phyloP scores from a whole-genome alignment of 2,329 filamentous ascomycete species.

The Trichoderma cornu-damae region DNA sequence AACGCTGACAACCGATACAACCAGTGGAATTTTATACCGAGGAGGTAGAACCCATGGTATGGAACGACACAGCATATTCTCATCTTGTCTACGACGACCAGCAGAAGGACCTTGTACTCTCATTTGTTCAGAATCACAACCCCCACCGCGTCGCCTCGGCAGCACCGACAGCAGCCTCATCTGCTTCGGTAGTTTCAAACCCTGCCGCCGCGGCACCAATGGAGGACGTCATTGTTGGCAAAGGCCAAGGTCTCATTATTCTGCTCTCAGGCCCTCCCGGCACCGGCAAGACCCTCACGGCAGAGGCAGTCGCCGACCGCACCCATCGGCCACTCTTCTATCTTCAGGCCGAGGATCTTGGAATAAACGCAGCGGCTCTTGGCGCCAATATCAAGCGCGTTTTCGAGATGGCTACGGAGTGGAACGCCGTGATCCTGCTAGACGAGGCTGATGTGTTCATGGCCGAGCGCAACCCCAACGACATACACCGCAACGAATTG shows the following conservation, averaged over 20 bases:
- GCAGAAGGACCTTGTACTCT: constrained; percentile 44
- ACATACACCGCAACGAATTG: constrained; percentile 46
- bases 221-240: constrained; percentile 40
- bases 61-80: constrained; percentile 43
- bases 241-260: constrained; percentile 42
- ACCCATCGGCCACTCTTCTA: constrained; percentile 42
- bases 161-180: constrained; percentile 10
- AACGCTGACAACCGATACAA: not conserved
- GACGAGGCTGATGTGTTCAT: constrained; percentile 53
- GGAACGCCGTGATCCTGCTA: constrained; percentile 48
- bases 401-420: constrained; percentile 45
- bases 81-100: constrained; percentile 44
- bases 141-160: constrained; percentile 12
- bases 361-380: constrained; percentile 38
- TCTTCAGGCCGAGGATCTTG: constrained; percentile 45
- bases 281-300: constrained; percentile 44
- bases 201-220: constrained; percentile 22
- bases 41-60: constrained; percentile 38
- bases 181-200: not conserved
- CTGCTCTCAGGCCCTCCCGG: constrained; percentile 43
- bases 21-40: constrained; percentile 36
- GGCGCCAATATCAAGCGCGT: constrained; percentile 44
- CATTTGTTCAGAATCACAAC: constrained; percentile 44
- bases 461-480: constrained; percentile 40
- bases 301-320: constrained; percentile 40